Percentiles rank a stretch among this genome's conserved stretches.
Conservation (phyloP, 2,329 filamentous ascomycete genomes). For the Trichoderma koningii region DNA sequence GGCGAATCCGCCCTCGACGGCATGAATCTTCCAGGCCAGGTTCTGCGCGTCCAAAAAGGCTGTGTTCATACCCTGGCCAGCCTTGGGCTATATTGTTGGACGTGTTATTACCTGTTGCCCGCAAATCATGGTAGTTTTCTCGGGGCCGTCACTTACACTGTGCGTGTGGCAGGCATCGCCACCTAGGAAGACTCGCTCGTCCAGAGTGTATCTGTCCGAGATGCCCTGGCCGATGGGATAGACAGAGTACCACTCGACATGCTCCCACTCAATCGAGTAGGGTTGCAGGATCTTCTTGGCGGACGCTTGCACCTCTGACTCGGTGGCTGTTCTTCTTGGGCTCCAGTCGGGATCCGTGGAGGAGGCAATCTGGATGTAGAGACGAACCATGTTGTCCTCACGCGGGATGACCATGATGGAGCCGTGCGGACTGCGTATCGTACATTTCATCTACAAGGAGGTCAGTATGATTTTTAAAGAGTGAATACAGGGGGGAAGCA, state of each 20-base stretch:
- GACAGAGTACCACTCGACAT: slow-evolving; percentile 73
- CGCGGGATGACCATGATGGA: slow-evolving; percentile 80
- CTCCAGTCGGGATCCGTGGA: slow-evolving; percentile 63
- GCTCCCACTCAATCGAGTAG: slow-evolving; percentile 67
- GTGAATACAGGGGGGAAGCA: too few relatives aligned
- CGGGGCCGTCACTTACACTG: slow-evolving; percentile 54
- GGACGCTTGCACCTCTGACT: slow-evolving; percentile 63
- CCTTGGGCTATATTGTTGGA: slow-evolving; percentile 63
- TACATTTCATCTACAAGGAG: slow-evolving; percentile 65
- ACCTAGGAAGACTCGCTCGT: slow-evolving; percentile 71
- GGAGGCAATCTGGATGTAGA: slow-evolving; percentile 68
- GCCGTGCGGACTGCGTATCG: slow-evolving; percentile 71
- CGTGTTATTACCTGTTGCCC: slow-evolving; percentile 40
- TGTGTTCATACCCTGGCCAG: slow-evolving; percentile 79
- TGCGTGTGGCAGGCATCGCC: slow-evolving; percentile 81
- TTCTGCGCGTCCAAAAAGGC: slow-evolving; percentile 82
- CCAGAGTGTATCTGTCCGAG: slow-evolving; percentile 65
- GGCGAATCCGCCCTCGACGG: slow-evolving; percentile 82
- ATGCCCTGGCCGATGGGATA: slow-evolving; percentile 78
- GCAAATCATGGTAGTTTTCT: neutral
- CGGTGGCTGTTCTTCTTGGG: slow-evolving; percentile 63
- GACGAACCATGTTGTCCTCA: slow-evolving; percentile 67
- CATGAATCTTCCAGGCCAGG: slow-evolving; percentile 93
- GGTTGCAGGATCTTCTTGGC: slow-evolving; percentile 67
- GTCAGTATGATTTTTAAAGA: slow-evolving; percentile 46